phyloP scores from a whole-genome alignment of 495 filamentous ascomycete species.

The Podospora fimiseda region DNA sequence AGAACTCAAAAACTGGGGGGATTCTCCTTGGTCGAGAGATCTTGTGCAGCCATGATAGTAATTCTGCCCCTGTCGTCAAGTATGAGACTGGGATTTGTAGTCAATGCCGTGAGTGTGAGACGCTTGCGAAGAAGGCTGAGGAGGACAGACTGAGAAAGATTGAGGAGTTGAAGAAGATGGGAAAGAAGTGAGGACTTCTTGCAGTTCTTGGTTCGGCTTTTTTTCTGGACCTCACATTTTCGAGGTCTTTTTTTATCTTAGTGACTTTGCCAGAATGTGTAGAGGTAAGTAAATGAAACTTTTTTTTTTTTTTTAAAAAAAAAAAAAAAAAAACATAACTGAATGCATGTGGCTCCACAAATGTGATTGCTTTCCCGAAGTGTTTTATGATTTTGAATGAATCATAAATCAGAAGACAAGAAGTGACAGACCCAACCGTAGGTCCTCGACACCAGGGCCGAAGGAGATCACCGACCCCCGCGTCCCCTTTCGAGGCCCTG shows the following conservation, averaged over 20 bases:
- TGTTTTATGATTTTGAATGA: no score
- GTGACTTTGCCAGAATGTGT: not conserved
- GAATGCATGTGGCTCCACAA: no score
- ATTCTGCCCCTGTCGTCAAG: not conserved
- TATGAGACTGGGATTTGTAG: not conserved
- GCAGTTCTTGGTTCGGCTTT: not conserved
- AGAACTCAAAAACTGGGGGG: not conserved
- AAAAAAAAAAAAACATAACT: no score
- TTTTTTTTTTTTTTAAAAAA: no score
- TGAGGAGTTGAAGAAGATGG: not conserved
- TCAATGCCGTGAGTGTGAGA: not conserved
- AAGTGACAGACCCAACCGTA: no score
- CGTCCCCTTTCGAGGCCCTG: no score
- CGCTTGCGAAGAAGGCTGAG: not conserved
- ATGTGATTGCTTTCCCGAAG: no score
- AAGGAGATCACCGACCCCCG: no score
- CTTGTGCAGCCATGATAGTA: not conserved
- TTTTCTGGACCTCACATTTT: not conserved
- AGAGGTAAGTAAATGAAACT: no score
- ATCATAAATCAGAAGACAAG: no score
- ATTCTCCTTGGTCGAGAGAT: not conserved
- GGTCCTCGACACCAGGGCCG: no score
- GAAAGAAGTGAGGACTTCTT: not conserved
- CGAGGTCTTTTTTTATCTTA: not conserved
- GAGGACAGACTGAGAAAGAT: not conserved